These are phyloP conservation scores for Cicer yamashitae DNA, from an alignment of 306 rosid species.

Conservation along the genomic window DNA sequence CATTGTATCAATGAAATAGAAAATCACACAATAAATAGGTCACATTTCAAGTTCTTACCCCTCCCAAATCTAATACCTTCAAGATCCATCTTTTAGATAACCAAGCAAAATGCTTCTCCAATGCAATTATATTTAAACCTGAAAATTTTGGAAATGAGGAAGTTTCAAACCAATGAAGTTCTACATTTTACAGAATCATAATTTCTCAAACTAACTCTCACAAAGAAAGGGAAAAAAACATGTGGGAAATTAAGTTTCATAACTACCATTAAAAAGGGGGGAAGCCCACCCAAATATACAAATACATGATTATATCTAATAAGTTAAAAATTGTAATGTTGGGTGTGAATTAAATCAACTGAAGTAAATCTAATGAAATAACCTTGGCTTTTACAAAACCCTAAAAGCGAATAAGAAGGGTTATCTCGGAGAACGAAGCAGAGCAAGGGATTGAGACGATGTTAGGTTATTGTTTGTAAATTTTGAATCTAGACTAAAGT, in stretches of 20 bases:
- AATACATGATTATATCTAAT: slow-evolving; percentile 11
- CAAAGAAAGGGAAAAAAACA: not conserved
- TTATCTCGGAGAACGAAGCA: not conserved
- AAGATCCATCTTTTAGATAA: slow-evolving; percentile 43
- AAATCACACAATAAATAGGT: slow-evolving; percentile 6
- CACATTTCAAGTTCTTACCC: slow-evolving; percentile 40
- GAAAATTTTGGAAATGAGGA: slow-evolving; percentile 36
- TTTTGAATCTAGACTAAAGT: slow-evolving; percentile 14
- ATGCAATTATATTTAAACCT: slow-evolving; percentile 13
- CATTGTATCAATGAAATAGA: slow-evolving; percentile 5
- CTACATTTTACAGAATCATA: slow-evolving; percentile 29
- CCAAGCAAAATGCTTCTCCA: slow-evolving; percentile 30
- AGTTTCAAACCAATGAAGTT: slow-evolving; percentile 13
- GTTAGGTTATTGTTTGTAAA: slow-evolving; percentile 2
- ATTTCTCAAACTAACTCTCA: slow-evolving; percentile 1
- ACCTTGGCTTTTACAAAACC: slow-evolving; percentile 16
- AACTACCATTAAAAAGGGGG: not conserved
- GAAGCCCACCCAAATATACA: not conserved
- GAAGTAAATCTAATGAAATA: not conserved
- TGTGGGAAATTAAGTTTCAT: not conserved
- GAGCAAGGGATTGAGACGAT: not conserved
- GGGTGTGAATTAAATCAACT: not conserved
- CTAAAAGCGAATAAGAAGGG: slow-evolving; percentile 13
- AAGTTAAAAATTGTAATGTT: slow-evolving; percentile 13
- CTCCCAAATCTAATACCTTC: slow-evolving; percentile 40